Evolutionary conservation across 805 yeast genomes (phyloP), one percentile per base, ranked within the genome.

Genomic region (Saccharomyces kudriavzevii): DNA sequence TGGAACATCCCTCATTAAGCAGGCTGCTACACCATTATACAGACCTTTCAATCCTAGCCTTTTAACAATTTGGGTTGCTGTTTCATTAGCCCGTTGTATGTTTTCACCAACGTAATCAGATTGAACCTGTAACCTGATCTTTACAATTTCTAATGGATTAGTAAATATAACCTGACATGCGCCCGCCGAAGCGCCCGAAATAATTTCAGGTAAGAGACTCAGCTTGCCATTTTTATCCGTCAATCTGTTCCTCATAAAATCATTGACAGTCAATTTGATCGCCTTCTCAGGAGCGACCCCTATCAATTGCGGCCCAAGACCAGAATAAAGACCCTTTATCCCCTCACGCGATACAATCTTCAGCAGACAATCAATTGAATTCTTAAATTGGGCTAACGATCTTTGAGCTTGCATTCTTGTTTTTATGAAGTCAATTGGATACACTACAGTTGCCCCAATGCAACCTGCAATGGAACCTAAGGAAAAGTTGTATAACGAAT

Each of bases 221-320:
- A 75, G 67, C 52, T 83, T 84, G 13, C 77, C 73, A 25, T 73
- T 60, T 53, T 66, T 69, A 56, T 75, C 75, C n/a, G 88, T 78
- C 57, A 92, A 83, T 52, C 81, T 76, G 28, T 84, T 83, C 63
- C 98, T 81, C 54, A 90, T 84, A 53, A 87, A 74, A 68, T 92
- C 99, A 71, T 92, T 92, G 43, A 92, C 96, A 0, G 98, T 91
- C 60, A 92, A 80, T 73, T 92, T 92, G 65, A 92, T 92, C 47
- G 98, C 98, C 75, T 92, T 92, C 70, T 92, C 99, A 1, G 99
- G 99, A 0, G 98, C 98, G 50, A 92, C 98, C 60, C 99, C 99
- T 49, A 94, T 82, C 64, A 92, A 76, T 72, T 94, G 98, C 17
- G 98, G 97, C 9, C 89, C 87, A 50, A 92, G 76, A 52, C 99